Percentiles rank a stretch among this genome's conserved stretches.
Conservation (phyloP, 2,329 filamentous ascomycete species). For the Talaromyces sp. region DNA sequence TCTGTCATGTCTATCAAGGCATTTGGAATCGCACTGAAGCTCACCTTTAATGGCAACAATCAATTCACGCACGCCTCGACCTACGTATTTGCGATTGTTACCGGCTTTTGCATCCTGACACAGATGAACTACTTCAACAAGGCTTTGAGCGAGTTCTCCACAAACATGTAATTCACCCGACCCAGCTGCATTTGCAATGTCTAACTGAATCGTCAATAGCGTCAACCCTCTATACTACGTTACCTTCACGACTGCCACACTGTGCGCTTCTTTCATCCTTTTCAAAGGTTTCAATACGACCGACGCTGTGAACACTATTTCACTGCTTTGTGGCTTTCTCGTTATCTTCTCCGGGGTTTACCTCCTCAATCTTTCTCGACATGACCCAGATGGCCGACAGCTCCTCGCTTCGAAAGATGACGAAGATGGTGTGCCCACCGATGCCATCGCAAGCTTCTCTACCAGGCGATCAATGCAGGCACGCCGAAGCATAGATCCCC, state of each 20-base stretch:
- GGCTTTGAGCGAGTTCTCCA: slow-evolving; percentile 91
- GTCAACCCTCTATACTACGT: slow-evolving; percentile 98
- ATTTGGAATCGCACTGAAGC: slow-evolving; percentile 94
- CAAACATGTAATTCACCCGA: slow-evolving; percentile 73
- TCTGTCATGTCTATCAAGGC: slow-evolving; percentile 99
- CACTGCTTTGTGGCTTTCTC: slow-evolving; percentile 86
- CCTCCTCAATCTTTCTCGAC: slow-evolving; percentile 88
- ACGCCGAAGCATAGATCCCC: slow-evolving; percentile 63
- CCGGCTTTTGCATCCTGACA: slow-evolving; percentile 87
- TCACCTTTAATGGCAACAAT: slow-evolving; percentile 89
- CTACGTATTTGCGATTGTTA: slow-evolving; percentile 95
- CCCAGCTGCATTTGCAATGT: neutral
- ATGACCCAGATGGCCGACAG: slow-evolving; percentile 76
- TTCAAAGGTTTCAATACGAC: slow-evolving; percentile 96
- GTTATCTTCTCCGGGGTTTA: slow-evolving; percentile 95
- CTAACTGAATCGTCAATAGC: slow-evolving; percentile 45
- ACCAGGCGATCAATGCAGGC: slow-evolving; percentile 93
- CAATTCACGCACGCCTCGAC: slow-evolving; percentile 94
- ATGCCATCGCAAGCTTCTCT: slow-evolving; percentile 83
- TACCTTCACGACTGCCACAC: slow-evolving; percentile 90
- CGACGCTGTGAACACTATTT: slow-evolving; percentile 86
- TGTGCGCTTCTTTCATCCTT: slow-evolving; percentile 92
- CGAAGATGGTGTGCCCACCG: slow-evolving; percentile 75
- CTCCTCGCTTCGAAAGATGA: slow-evolving; percentile 57
- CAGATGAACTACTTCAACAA: slow-evolving; percentile 99